Evolutionary conservation across 345 rosid species (phyloP).

Genomic region (Physaria fendleri): DNA sequence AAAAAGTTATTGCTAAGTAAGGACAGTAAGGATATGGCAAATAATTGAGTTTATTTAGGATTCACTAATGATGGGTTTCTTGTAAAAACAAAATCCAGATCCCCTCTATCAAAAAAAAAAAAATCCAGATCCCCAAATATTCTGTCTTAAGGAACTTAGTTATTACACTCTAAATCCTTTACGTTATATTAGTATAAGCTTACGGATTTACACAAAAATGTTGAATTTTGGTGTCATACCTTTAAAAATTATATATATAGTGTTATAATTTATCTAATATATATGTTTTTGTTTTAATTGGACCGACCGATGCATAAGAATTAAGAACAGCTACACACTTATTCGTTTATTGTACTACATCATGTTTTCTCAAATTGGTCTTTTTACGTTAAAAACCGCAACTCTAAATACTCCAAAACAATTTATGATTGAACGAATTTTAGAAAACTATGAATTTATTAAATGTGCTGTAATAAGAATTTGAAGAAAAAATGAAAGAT

Average conservation of each 20-base stretch:
- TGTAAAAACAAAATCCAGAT: slow-evolving; percentile 23
- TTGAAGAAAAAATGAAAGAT: not conserved
- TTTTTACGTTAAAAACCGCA: not conserved
- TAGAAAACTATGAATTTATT: not conserved
- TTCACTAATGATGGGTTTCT: slow-evolving; percentile 24
- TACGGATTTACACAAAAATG: not conserved
- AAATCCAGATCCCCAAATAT: slow-evolving; percentile 27
- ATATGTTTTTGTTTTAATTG: not conserved
- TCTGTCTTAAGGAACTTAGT: slow-evolving; percentile 30
- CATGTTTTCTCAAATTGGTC: not conserved
- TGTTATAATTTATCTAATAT: not conserved
- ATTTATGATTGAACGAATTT: not conserved
- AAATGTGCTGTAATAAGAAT: not conserved
- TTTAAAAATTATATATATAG: not conserved
- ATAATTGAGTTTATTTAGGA: too few relatives aligned
- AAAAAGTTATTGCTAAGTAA: slow-evolving; percentile 6
- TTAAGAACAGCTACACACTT: not conserved
- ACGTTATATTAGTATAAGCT: slow-evolving; percentile 8
- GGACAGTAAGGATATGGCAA: too few relatives aligned
- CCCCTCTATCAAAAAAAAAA: slow-evolving; percentile 27
- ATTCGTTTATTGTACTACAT: not conserved
- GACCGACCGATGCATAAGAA: not conserved
- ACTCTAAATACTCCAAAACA: not conserved
- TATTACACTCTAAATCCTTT: slow-evolving; percentile 21
- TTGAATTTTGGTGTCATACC: not conserved